A percentile compares a stretch with the other conserved stretches of the same genome.
Evolutionary conservation across 23 red algal genomes (phyloP).

Genomic region (Chondrus crispus): DNA sequence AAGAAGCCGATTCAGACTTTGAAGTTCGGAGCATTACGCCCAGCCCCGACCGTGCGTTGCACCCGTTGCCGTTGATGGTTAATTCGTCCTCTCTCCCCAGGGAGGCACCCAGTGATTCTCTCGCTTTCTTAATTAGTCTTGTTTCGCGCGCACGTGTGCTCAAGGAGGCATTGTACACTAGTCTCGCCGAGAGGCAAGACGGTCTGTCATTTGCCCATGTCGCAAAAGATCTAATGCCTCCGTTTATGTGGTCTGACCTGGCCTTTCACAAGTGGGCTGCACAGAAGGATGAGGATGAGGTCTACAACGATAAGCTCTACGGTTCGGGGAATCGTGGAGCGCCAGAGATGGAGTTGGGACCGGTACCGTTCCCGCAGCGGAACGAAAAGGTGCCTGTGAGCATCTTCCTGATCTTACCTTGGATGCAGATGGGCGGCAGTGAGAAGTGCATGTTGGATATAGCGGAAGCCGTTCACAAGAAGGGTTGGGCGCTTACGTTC

Average conservation of each 20-base stretch:
- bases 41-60: background rate
- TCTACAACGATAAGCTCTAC: background rate
- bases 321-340: background rate
- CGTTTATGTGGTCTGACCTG: conserved; percentile 26
- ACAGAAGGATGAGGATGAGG: conserved; percentile 30
- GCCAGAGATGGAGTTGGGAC: background rate
- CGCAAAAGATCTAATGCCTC: background rate
- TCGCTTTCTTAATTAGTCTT: background rate
- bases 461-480: conserved; percentile 1
- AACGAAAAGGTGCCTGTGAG: background rate
- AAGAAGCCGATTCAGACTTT: background rate
- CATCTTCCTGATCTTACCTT: conserved; percentile 45
- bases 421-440: conserved; percentile 67
- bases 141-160: background rate
- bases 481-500: conserved; percentile 45
- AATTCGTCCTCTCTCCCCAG: background rate
- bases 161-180: conserved; percentile 19
- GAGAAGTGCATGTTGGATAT: conserved; percentile 62
- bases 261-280: conserved; percentile 51
- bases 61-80: background rate
- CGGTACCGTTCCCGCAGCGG: conserved; percentile 23
- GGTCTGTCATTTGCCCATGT: conserved; percentile 9
- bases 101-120: background rate
- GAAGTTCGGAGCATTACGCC: conserved; percentile 1
- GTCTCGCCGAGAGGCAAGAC: background rate